Conservation (phyloP, 2,329 filamentous ascomycete genomes). For the Pestalotiopsis sp. region DNA sequence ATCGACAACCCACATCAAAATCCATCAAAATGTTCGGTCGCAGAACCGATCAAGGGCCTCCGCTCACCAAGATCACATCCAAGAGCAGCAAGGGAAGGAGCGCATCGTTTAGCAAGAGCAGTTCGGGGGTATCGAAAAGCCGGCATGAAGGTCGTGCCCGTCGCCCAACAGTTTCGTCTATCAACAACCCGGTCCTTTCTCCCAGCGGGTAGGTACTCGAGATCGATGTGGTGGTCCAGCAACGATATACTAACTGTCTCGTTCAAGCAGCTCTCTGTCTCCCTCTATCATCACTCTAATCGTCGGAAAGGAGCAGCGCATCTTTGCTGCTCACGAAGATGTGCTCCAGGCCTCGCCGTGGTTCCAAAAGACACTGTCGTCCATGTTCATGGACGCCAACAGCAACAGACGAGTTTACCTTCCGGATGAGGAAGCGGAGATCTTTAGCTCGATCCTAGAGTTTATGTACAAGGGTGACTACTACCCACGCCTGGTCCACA, state of each 20-base stretch:
- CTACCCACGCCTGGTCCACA: constrained; percentile 79
- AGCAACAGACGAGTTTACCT: constrained; percentile 73
- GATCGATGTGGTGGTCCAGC: neutral
- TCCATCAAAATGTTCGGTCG: constrained; percentile 48
- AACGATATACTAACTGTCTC: constrained; percentile 14
- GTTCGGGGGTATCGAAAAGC: constrained; percentile 52
- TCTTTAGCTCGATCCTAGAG: constrained; percentile 88
- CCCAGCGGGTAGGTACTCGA: constrained; percentile 45
- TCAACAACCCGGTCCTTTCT: constrained; percentile 37
- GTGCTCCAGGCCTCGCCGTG: constrained; percentile 78
- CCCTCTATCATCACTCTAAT: constrained; percentile 79
- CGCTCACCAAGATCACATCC: constrained; percentile 52
- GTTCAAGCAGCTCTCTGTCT: constrained; percentile 49
- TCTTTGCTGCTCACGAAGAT: constrained; percentile 91
- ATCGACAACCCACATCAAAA: neutral
- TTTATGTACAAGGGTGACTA: constrained; percentile 95
- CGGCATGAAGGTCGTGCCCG: constrained; percentile 54
- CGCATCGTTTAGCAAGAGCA: constrained; percentile 56
- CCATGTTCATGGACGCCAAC: constrained; percentile 65
- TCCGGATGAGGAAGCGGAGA: constrained; percentile 83
- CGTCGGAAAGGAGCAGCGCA: constrained; percentile 78
- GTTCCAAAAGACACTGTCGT: constrained; percentile 68
- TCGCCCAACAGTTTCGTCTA: constrained; percentile 46
- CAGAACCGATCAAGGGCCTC: constrained; percentile 43
- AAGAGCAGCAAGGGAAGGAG: constrained; percentile 56